phyloP scores from a whole-genome alignment of 2,329 filamentous ascomycete genomes.

The Oidium heveae region DNA sequence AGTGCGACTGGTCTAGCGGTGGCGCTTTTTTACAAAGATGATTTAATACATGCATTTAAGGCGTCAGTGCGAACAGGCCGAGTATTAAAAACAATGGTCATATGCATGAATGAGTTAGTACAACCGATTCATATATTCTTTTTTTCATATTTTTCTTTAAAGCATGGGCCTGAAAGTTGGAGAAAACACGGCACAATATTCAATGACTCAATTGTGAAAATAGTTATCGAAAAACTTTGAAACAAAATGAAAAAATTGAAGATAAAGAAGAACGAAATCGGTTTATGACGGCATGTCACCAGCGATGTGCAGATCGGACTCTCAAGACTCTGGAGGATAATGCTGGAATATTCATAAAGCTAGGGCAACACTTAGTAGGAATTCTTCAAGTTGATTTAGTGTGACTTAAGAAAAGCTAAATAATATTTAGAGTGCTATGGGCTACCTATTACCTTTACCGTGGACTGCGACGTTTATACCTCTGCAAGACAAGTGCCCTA shows the following conservation, averaged over 20 bases:
- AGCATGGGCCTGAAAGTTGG: too few relatives aligned
- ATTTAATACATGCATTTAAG: constrained; percentile 52
- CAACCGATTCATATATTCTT: background rate
- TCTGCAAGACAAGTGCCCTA: constrained; percentile 81
- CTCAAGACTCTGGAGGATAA: constrained; percentile 77
- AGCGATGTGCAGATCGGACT: constrained; percentile 75
- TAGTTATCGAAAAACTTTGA: constrained; percentile 74
- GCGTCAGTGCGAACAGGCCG: constrained; percentile 55
- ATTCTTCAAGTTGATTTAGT: background rate
- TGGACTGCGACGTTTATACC: constrained; percentile 95
- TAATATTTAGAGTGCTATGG: constrained; percentile 53
- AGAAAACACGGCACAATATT: background rate
- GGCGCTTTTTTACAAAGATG: constrained; percentile 26
- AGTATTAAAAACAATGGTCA: constrained; percentile 45
- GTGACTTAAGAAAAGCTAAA: background rate
- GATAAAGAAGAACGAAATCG: constrained; percentile 38
- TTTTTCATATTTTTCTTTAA: background rate
- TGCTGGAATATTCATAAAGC: constrained; percentile 93
- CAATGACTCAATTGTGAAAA: background rate
- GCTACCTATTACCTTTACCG: constrained; percentile 62
- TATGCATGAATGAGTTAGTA: constrained; percentile 71
- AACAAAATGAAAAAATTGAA: constrained; percentile 33
- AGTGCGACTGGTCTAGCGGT: constrained; percentile 2
- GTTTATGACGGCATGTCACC: constrained; percentile 63
- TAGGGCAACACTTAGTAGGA: constrained; percentile 68